phyloP scores from a whole-genome alignment of 352 stramenopile genomes.

The Globisporangium iwayamae region DNA sequence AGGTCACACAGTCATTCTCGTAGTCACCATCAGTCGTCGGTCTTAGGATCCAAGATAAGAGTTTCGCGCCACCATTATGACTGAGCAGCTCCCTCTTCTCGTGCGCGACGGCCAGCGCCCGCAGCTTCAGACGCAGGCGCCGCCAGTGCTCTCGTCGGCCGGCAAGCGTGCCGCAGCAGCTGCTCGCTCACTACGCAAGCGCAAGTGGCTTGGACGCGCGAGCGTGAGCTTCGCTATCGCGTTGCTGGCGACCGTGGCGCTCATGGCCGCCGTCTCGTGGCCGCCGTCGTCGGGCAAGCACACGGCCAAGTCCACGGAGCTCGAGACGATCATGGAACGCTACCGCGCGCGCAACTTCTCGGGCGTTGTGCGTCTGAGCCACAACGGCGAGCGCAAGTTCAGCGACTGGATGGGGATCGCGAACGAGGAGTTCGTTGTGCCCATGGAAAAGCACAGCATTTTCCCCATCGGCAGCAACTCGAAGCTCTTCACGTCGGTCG shows the following conservation, averaged over 20 bases:
- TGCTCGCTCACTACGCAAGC: slow-evolving; percentile 12
- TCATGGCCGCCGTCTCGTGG: slow-evolving; percentile 31
- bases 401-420: slow-evolving; percentile 38
- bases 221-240: slow-evolving; percentile 31
- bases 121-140: neutral
- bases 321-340: slow-evolving; percentile 27
- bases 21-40: no score
- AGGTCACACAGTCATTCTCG: no score
- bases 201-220: slow-evolving; percentile 27
- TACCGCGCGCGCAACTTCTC: slow-evolving; percentile 40
- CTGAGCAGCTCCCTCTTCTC: slow-evolving; percentile 10
- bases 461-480: slow-evolving; percentile 61
- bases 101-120: neutral
- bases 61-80: neutral
- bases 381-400: slow-evolving; percentile 49
- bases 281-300: slow-evolving; percentile 21
- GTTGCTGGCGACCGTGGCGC: slow-evolving; percentile 28
- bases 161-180: slow-evolving; percentile 14
- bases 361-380: slow-evolving; percentile 43
- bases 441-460: slow-evolving; percentile 43
- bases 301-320: slow-evolving; percentile 22
- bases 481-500: slow-evolving; percentile 50
- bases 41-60: neutral
- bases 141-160: slow-evolving; percentile 19
- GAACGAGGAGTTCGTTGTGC: slow-evolving; percentile 42